Percentiles rank a stretch among this genome's conserved stretches.
Evolutionary conservation across 2,329 filamentous ascomycete species (phyloP).

Genomic region (Aspergillus sp.): DNA sequence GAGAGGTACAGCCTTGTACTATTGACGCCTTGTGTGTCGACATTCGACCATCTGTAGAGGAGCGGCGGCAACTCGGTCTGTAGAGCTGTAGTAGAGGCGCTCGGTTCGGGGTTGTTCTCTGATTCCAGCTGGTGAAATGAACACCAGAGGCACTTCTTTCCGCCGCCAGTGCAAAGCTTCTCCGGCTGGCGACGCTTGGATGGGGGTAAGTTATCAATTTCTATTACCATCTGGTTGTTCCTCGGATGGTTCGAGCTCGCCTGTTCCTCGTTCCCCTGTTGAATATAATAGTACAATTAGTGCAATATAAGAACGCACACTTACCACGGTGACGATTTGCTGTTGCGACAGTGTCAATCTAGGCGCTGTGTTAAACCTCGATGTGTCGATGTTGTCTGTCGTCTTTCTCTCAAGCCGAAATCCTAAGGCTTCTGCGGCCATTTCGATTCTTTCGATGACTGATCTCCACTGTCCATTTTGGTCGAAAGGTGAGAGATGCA

Average conservation of each 20-base stretch:
- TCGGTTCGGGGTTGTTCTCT: neutral
- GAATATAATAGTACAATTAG: too few relatives aligned
- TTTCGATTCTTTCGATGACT: constrained; percentile 12
- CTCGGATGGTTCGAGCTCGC: too few relatives aligned
- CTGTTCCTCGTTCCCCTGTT: too few relatives aligned
- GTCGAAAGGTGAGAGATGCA: constrained; percentile 21
- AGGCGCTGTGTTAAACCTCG: neutral
- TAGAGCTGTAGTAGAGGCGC: neutral
- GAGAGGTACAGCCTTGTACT: constrained; percentile 20
- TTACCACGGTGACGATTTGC: neutral
- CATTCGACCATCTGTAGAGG: constrained; percentile 34
- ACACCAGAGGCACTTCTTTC: constrained; percentile 25
- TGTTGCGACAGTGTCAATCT: neutral
- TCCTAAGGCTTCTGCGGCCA: constrained; percentile 6
- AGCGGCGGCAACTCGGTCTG: constrained; percentile 23
- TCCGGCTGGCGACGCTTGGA: neutral
- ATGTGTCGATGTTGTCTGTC: constrained; percentile 12
- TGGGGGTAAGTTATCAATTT: neutral
- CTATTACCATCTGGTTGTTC: neutral
- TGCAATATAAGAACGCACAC: neutral
- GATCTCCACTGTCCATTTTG: constrained; percentile 15
- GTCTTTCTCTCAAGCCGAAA: constrained; percentile 10
- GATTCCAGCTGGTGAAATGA: neutral
- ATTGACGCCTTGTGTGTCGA: constrained; percentile 32
- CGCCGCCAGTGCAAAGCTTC: constrained; percentile 15